Evolutionary conservation across 495 filamentous ascomycete species (phyloP), one percentile per base, ranked within the genome.

Genomic region (Jackrogersella minutella): DNA sequence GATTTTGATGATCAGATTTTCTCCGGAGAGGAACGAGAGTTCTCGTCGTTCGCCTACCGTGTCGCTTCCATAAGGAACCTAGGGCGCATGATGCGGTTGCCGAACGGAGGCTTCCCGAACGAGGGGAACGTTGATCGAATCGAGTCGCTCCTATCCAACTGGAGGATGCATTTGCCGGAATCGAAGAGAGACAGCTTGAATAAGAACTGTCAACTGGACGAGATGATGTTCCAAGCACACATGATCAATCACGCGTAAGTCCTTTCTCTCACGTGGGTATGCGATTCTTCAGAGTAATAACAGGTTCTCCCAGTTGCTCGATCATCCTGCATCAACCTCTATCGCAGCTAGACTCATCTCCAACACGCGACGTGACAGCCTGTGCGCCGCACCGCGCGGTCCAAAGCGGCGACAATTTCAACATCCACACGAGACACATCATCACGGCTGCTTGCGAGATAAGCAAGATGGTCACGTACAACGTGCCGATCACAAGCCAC

Each of bases 211-310:
- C 80, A 87, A 31, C 82, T 93, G 8, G 93, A 97, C 70, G 91
- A 96, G 78, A 90, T 96, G 84, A 87, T 96, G 79, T 96, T 96
- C 80, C 92, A 96, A 72, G 92, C 92, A 9, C 90, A 90, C 56
- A 93, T 95, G 87, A 88, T 95, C 50, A 85, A 89, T 26, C 85
- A 91, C 72, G 88, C 86, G 77, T 85, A 75, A 70, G 81, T 76
- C 9, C n/a, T 52, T 52, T 16, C 13, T 56, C 8, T 26, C 33
- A 46, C n/a, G 26, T n/a, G 24, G 7, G 16, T 16, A 67, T 33
- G 44, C 6, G 37, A 16, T 24, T 33, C 17, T 34, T 9, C 10
- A 10, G 9, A 17, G 43, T 71, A 21, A 58, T 11, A 40, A 17
- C 9, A 6, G n/a, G 14, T 21, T 40, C n/a, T 34, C 8, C 1